Percentiles rank a stretch among this genome's conserved stretches.
Evolutionary conservation across 805 yeast species (phyloP).

Genomic region (Kodamaea hsintzibuensis): DNA sequence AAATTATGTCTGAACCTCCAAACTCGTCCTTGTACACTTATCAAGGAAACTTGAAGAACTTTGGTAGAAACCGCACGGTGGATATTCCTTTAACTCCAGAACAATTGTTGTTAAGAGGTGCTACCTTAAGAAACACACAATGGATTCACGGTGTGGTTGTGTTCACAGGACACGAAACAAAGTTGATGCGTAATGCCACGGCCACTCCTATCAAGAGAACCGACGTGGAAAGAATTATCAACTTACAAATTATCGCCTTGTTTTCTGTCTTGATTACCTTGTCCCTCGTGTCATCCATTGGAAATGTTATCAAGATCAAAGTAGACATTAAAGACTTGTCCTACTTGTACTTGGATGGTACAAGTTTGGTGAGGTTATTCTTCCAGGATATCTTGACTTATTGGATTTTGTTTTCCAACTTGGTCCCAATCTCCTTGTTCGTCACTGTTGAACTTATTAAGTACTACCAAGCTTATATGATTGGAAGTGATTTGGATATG

Average conservation of each 20-base stretch:
- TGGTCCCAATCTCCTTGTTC: conserved; percentile 96
- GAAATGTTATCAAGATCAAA: conserved; percentile 75
- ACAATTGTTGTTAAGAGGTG: conserved; percentile 91
- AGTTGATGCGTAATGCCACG: conserved; percentile 96
- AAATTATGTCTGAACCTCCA: conserved; percentile 83
- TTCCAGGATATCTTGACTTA: conserved; percentile 87
- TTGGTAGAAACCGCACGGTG: conserved; percentile 41
- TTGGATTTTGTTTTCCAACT: conserved; percentile 94
- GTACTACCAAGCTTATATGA: conserved; percentile 92
- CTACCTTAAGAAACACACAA: conserved; percentile 88
- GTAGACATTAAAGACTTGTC: conserved; percentile 53
- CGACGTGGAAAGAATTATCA: conserved; percentile 93
- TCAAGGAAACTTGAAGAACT: conserved; percentile 78
- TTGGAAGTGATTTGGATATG: conserved; percentile 92
- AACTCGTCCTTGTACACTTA: conserved; percentile 92
- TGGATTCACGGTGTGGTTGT: conserved; percentile 94
- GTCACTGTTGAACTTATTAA: conserved; percentile 96
- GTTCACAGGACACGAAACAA: conserved; percentile 98
- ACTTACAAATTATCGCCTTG: conserved; percentile 84
- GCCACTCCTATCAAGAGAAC: conserved; percentile 98
- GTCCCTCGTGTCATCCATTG: conserved; percentile 79
- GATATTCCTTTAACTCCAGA: conserved; percentile 81
- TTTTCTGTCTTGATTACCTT: conserved; percentile 77
- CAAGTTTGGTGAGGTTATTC: conserved; percentile 67
- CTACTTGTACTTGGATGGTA: conserved; percentile 69